Percentiles rank a stretch among this genome's conserved stretches.
phyloP scores from a whole-genome alignment of 2,329 filamentous ascomycete species.

The Claviceps cyperi region DNA sequence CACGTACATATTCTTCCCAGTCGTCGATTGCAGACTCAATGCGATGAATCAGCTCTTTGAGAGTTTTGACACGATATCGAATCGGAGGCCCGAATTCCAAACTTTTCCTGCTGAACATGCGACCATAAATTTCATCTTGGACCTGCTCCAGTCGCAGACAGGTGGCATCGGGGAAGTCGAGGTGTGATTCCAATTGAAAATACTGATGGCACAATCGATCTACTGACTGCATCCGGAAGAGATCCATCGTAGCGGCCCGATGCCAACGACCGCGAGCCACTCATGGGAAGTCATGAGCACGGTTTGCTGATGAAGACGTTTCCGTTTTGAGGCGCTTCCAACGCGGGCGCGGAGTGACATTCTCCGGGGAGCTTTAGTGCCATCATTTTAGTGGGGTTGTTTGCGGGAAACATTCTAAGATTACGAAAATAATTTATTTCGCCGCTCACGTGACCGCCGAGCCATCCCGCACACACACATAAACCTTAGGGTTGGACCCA shows the following conservation, averaged over 20 bases:
- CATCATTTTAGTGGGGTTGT: background rate
- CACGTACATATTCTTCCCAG: constrained; percentile 75
- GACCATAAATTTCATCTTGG: constrained; percentile 51
- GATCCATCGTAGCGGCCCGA: background rate
- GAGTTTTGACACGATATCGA: constrained; percentile 53
- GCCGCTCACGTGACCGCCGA: background rate
- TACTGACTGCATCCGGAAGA: constrained; percentile 11
- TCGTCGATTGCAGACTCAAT: constrained; percentile 65
- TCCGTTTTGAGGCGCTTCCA: background rate
- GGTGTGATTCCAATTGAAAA: constrained; percentile 53
- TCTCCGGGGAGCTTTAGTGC: background rate
- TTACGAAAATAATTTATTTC: background rate
- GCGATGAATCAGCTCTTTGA: constrained; percentile 57
- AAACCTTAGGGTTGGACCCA: constrained; percentile 32
- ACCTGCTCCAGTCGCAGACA: constrained; percentile 44
- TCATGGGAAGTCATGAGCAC: background rate
- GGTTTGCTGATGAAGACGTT: background rate
- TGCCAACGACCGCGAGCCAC: background rate
- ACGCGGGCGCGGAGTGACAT: background rate
- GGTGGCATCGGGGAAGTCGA: constrained; percentile 48
- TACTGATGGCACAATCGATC: constrained; percentile 58
- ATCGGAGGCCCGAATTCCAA: constrained; percentile 46
- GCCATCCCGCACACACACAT: background rate
- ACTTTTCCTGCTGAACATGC: constrained; percentile 48
- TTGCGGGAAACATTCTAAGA: background rate